Base-by-base conservation (phyloP, 2,329 filamentous ascomycete species). In the Aureobasidium sp. region DNA sequence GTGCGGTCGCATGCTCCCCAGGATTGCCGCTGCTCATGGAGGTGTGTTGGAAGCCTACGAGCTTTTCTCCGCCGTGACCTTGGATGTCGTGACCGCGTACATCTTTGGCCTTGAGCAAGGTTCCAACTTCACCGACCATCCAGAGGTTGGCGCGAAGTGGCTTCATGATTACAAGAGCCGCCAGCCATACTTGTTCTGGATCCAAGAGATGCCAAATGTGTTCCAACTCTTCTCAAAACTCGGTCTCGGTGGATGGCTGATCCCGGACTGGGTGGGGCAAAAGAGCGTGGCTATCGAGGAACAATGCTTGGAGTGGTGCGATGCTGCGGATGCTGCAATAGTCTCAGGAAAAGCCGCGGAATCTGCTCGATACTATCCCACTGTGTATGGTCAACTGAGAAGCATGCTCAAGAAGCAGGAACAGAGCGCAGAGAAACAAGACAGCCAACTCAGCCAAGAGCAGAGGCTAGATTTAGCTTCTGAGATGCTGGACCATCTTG, bases 31-130 rank as follows among this genome's bases (percentile, higher is more conserved):
- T 1, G 67, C 67, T 13, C 59, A 65, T 9, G 49, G 63, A 25
- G 37, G 44, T 25, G 63, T 67, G 5, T 78, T 67, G 63, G 67
- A 80, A 71, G 66, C 76, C 64, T 71, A 73, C 69, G 62, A 71
- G 65, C 72, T 91, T 6, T 86, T 89, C 68, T 84, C 85, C 68
- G 87, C 84, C 0, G 76, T 85, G 0, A 87, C 88, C 2, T 90
- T 93, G 86, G 90, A 94, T 69, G 85, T 91, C 67, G 85, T 93
- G 44, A 84, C 87, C 0, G 81, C 83, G 0, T 92, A 91, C 70
- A 81, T 90, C 41, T 93, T 91, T 67, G 90, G 90, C 1, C 71
- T 90, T 8, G 63, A 63, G 29, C 69, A 72, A 48, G 68, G 68
- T 13, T 69, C 63, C 47, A 63, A 72, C 47, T 71, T 70, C 63